Conservation (phyloP, 2,329 filamentous ascomycete species). For the Epichloe glyceriae region DNA sequence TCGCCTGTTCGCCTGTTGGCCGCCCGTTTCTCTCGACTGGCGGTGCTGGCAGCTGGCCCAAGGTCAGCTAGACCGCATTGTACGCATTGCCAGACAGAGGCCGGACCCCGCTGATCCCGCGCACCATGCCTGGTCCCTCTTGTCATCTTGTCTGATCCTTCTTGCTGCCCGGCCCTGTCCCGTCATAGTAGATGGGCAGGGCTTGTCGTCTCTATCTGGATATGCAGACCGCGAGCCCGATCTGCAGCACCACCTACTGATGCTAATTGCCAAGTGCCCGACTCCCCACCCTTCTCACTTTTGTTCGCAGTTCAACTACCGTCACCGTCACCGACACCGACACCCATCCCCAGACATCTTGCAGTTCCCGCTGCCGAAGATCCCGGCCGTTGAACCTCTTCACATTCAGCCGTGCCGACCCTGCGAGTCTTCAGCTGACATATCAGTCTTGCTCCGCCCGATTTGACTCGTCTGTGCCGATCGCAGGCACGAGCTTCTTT, state of each 20-base stretch:
- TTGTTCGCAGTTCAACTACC: neutral
- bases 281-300: neutral
- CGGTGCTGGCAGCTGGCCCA: too few relatives aligned
- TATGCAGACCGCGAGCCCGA: neutral
- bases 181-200: too few relatives aligned
- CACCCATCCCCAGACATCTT: neutral
- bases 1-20: too few relatives aligned
- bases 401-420: neutral
- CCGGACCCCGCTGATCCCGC: too few relatives aligned
- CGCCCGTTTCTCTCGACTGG: too few relatives aligned
- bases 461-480: neutral
- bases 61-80: too few relatives aligned
- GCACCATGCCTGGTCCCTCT: too few relatives aligned
- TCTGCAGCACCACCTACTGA: neutral
- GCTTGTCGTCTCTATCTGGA: neutral
- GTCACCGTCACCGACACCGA: neutral
- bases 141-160: too few relatives aligned
- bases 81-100: too few relatives aligned
- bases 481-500: neutral
- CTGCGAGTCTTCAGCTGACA: neutral
- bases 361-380: neutral
- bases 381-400: neutral
- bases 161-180: too few relatives aligned
- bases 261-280: neutral
- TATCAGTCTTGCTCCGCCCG: neutral